phyloP scores from a whole-genome alignment of 345 rosid genomes.

The Eutrema yunnanense region DNA sequence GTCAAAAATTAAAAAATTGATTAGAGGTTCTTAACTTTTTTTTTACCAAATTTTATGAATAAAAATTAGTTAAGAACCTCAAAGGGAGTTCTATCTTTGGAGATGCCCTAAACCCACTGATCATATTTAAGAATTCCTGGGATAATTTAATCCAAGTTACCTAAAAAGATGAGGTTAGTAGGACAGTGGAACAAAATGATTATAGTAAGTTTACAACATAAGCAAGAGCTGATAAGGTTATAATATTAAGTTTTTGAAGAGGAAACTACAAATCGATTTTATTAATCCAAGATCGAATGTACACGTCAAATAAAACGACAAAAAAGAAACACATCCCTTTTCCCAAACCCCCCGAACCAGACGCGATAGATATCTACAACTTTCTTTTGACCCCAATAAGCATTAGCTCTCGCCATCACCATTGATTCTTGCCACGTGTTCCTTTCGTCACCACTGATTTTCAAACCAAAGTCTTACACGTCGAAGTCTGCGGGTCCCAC shows the following conservation, averaged over 20 bases:
- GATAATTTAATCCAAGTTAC: neutral
- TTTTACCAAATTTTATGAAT: no score
- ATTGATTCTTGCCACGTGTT: conserved; percentile 18
- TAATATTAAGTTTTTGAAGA: neutral
- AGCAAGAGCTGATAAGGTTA: no score
- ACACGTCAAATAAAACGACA: conserved; percentile 35
- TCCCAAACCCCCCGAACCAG: neutral
- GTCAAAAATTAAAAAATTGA: no score
- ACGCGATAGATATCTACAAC: conserved; percentile 26
- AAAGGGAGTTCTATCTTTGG: no score
- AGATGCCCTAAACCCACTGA: conserved; percentile 25
- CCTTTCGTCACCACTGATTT: no score
- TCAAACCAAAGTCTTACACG: conserved; percentile 52
- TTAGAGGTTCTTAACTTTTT: no score
- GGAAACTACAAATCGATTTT: neutral
- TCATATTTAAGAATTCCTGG: conserved; percentile 1
- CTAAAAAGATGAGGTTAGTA: neutral
- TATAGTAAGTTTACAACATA: neutral
- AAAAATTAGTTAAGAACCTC: no score
- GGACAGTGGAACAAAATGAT: conserved; percentile 10
- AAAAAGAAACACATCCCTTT: conserved; percentile 1
- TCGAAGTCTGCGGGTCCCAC: conserved; percentile 78
- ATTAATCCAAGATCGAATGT: conserved; percentile 20
- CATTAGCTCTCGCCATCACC: conserved; percentile 9
- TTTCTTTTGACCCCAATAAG: conserved; percentile 2